Conservation (phyloP, 192 early-diverging fungal genomes). For the Coemansia biformis region DNA sequence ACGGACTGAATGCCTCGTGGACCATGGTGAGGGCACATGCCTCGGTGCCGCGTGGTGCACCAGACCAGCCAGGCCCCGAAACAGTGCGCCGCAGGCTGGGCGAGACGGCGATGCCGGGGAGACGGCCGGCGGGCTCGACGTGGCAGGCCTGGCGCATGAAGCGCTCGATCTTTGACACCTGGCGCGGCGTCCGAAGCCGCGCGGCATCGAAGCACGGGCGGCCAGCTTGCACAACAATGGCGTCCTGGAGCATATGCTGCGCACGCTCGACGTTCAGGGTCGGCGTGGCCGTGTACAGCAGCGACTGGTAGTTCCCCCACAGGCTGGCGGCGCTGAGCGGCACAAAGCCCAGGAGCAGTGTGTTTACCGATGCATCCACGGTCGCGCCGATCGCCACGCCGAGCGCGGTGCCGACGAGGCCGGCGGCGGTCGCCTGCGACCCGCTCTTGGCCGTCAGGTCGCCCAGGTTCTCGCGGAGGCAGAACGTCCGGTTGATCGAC, state of each 20-base stretch:
- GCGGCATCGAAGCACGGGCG: slow-evolving; percentile 7
- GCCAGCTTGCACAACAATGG: slow-evolving; percentile 3
- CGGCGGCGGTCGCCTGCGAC: slow-evolving; percentile 77
- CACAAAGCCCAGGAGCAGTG: slow-evolving; percentile 57
- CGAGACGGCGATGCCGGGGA: slow-evolving; percentile 25
- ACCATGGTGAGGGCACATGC: slow-evolving; percentile 10
- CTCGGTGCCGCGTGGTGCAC: neutral
- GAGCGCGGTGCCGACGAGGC: slow-evolving; percentile 63
- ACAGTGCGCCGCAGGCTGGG: slow-evolving; percentile 1
- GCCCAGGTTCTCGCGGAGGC: slow-evolving; percentile 69
- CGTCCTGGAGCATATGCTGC: slow-evolving; percentile 16
- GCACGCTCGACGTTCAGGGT: slow-evolving; percentile 36
- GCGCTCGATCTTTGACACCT: slow-evolving; percentile 24
- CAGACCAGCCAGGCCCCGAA: neutral
- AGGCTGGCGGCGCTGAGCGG: slow-evolving; percentile 68
- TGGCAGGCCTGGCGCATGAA: slow-evolving; percentile 31
- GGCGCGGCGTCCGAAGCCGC: slow-evolving; percentile 22
- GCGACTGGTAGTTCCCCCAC: slow-evolving; percentile 65
- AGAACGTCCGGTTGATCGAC: slow-evolving; percentile 75
- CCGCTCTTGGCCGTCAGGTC: slow-evolving; percentile 82
- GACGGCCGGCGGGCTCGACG: slow-evolving; percentile 3
- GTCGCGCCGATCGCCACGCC: slow-evolving; percentile 47
- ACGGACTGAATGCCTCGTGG: slow-evolving; percentile 12
- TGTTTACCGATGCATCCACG: slow-evolving; percentile 21
- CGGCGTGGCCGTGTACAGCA: slow-evolving; percentile 30